phyloP scores from a whole-genome alignment of 2,329 filamentous ascomycete genomes.

The Aspergillus clavatus region DNA sequence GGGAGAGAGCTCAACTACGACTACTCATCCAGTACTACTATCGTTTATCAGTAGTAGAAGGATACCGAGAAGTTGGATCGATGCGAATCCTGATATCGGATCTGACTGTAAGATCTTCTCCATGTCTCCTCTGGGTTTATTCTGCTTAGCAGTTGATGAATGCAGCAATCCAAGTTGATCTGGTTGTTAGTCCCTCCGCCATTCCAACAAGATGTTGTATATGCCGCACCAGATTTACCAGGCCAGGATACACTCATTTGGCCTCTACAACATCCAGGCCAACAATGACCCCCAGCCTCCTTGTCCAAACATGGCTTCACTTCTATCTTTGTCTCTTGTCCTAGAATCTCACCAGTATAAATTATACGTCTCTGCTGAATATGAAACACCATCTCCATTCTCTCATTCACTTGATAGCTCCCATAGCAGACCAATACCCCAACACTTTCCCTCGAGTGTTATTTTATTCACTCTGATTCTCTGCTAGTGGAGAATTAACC shows the following conservation, averaged over 20 bases:
- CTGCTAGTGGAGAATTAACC: too few species aligned
- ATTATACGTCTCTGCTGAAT: not conserved
- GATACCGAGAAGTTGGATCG: too few species aligned
- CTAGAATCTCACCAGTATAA: not conserved
- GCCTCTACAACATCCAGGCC: not conserved
- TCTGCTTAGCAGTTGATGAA: too few species aligned
- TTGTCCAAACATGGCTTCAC: not conserved
- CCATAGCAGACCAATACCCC: not conserved
- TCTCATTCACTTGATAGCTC: not conserved
- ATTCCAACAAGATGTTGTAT: slow-evolving; percentile 1
- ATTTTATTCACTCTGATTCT: too few species aligned
- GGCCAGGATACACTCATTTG: not conserved
- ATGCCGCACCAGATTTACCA: slow-evolving; percentile 2
- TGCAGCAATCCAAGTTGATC: too few species aligned
- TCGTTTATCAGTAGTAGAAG: too few species aligned
- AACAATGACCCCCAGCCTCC: not conserved
- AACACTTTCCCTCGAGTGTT: not conserved
- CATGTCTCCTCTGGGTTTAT: too few species aligned
- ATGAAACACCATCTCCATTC: not conserved
- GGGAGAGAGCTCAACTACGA: too few species aligned
- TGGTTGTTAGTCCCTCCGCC: not conserved
- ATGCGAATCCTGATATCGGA: too few species aligned
- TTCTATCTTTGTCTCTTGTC: not conserved
- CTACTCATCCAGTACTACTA: too few species aligned
- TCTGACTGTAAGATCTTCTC: too few species aligned